Conservation (phyloP, 305 asterid genomes). For the Ilex paraguariensis region DNA sequence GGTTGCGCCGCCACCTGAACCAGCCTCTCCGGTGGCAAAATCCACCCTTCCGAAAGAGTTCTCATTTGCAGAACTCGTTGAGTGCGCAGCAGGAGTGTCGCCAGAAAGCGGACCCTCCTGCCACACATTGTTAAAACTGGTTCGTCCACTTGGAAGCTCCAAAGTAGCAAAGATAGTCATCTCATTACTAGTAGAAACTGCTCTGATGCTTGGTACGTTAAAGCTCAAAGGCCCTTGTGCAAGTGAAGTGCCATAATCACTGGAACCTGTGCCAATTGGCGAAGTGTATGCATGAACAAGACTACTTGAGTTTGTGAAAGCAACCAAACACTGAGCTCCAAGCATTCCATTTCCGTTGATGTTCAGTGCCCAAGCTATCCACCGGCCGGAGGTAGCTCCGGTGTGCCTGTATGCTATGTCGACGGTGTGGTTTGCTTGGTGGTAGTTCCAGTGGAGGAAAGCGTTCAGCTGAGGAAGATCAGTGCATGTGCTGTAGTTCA, state of each 20-base stretch:
- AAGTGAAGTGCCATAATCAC: conserved; percentile 7
- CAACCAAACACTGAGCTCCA: conserved; percentile 62
- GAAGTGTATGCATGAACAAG: conserved; percentile 41
- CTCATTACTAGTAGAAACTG: conserved; percentile 29
- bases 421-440: conserved; percentile 36
- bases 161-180: conserved; percentile 65
- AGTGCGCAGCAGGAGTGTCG: conserved; percentile 16
- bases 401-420: conserved; percentile 75
- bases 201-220: conserved; percentile 34
- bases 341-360: conserved; percentile 29
- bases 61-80: conserved; percentile 6
- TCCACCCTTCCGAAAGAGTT: conserved; percentile 40
- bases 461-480: conserved; percentile 52
- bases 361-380: conserved; percentile 76
- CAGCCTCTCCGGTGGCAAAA: conserved; percentile 41
- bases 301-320: conserved; percentile 33
- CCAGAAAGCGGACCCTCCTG: conserved; percentile 54
- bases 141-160: conserved; percentile 40
- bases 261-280: conserved; percentile 10
- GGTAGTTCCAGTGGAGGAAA: conserved; percentile 71
- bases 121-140: conserved; percentile 65
- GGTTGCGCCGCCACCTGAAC: conserved; percentile 16
- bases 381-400: conserved; percentile 26
- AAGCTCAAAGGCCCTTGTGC: conserved; percentile 46
- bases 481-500: conserved; percentile 25